Conservation (phyloP, 2,329 filamentous ascomycete genomes). For the Trichophaea hybrida region DNA sequence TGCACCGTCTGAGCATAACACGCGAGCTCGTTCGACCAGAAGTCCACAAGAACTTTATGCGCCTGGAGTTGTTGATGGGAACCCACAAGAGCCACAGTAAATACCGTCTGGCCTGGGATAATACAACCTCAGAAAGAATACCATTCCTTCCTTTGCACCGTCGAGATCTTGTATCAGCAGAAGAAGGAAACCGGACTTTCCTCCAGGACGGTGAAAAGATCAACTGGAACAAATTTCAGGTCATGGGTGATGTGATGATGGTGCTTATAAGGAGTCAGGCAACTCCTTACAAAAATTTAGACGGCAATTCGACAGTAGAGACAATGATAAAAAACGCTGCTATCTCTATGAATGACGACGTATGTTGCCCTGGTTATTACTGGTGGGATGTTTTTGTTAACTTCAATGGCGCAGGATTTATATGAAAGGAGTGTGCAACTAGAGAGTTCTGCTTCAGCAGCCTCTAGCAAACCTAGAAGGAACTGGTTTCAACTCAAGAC, state of each 20-base stretch:
- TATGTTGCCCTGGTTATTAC: conserved; percentile 15
- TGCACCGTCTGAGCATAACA: conserved; percentile 71
- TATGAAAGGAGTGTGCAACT: conserved; percentile 28
- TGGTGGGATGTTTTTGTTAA: conserved; percentile 8
- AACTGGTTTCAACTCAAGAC: conserved; percentile 1
- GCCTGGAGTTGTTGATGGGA: conserved; percentile 81
- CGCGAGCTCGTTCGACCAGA: conserved; percentile 56
- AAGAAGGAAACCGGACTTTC: conserved; percentile 84
- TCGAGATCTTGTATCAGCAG: conserved; percentile 77
- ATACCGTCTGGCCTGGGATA: conserved; percentile 96
- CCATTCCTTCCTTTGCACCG: conserved; percentile 85
- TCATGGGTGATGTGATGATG: conserved; percentile 81
- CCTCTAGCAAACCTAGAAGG: background rate
- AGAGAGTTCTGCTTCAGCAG: conserved; percentile 15
- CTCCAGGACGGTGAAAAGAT: conserved; percentile 59
- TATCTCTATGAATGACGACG: conserved; percentile 26
- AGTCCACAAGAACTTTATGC: conserved; percentile 70
- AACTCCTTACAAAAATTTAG: conserved; percentile 47
- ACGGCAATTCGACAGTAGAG: conserved; percentile 21
- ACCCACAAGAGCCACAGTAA: conserved; percentile 85
- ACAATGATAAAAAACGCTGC: conserved; percentile 25
- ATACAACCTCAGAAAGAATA: conserved; percentile 76
- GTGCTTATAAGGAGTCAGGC: conserved; percentile 86
- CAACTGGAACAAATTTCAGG: conserved; percentile 97
- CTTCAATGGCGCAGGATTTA: conserved; percentile 17